Evolutionary conservation across 2,329 filamentous ascomycete species (phyloP), one percentile per base, ranked within the genome.

Genomic region (Beauveria varroae): DNA sequence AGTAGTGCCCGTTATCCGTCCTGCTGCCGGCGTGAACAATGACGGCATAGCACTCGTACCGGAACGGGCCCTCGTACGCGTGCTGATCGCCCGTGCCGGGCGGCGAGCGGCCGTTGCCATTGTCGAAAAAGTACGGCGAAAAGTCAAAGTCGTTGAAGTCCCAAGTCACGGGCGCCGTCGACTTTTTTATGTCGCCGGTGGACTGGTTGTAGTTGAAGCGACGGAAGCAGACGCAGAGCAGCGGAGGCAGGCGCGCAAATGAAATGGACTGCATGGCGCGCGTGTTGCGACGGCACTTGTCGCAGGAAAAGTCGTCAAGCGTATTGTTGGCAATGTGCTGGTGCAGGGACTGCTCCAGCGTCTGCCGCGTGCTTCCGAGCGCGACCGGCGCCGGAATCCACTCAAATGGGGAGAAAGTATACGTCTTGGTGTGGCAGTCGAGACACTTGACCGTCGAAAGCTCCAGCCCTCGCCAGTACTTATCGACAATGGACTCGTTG

Each of bases 31-130:
- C 74, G 72, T 97, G 93, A 64, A 89, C 81, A 59, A 96, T 84
- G 7, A 97, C 88, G 2, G 87, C 93, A 71, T 96, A 97, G 57
- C 90, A 87, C 69, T 96, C 88, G 73, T 97, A 99, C 5, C 79
- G 76, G 69, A 89, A 91, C 0, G 89, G 87, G 1, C 74, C 75
- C 2, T 68, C 67, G 62, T 81, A 79, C 16, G 76, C 75, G 10
- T 68, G 50, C 28, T 37, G 72, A 62, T 79, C 76, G 63, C 73
- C 70, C 44, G 73, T 67, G 6, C 70, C 73, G 18, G 67, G 70
- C 34, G 66, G 63, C 41, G 63, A 62, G 59, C 66, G 62, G 61
- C 67, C 67, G 70, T 76, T 60, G 67, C 76, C 58, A 67, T 72
- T 63, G 14, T 69, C 70, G 63, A 78, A 71, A 63, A 76, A 78